Percentiles rank a stretch among this genome's conserved stretches.
Conservation (phyloP, 441 rosid species). For the Syzygium malaccense region DNA sequence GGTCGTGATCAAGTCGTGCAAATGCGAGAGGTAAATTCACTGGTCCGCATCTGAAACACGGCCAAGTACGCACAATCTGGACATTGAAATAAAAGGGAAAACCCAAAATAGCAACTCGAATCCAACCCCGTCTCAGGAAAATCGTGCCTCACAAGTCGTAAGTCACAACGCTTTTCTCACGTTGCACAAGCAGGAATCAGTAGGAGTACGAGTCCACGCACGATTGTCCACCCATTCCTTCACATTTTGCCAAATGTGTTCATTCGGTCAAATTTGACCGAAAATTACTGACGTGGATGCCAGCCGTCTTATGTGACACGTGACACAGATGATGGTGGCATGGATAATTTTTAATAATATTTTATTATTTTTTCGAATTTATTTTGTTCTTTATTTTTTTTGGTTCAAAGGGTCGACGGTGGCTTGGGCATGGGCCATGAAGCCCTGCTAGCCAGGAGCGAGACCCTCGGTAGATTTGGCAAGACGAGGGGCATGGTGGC, state of each 20-base stretch:
- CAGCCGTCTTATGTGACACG: rapidly evolving
- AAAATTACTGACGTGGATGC: no score
- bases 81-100: background rate
- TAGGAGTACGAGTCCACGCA: background rate
- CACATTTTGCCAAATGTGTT: background rate
- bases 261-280: no score
- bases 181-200: background rate
- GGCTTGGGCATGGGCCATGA: no score
- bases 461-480: no score
- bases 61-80: background rate
- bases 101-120: background rate
- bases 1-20: background rate
- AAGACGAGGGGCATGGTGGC: no score
- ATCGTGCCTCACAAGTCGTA: background rate
- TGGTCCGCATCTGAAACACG: background rate
- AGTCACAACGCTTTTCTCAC: background rate
- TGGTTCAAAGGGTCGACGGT: no score
- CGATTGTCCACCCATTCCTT: background rate
- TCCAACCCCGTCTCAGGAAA: background rate
- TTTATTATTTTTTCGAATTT: no score
- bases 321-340: rapidly evolving
- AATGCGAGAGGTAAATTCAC: background rate
- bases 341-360: no score
- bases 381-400: no score
- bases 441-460: no score